phyloP scores from a whole-genome alignment of 768 basidiomycete species.

The Ramaria sp. region DNA sequence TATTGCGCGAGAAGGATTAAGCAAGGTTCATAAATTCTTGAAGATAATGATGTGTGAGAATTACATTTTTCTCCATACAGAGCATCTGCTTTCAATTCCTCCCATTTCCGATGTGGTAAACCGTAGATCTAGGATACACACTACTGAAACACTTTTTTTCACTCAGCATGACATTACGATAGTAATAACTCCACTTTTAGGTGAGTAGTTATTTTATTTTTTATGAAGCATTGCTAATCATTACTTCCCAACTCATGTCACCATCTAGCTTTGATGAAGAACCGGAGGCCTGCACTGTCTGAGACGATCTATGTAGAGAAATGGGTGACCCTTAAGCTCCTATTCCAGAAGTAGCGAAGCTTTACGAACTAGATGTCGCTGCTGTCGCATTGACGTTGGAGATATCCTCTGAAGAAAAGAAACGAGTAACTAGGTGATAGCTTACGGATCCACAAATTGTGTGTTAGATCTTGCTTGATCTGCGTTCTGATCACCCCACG shows the following conservation, averaged over 20 bases:
- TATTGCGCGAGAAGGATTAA: constrained; percentile 82
- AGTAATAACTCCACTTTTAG: constrained; percentile 67
- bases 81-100: constrained; percentile 82
- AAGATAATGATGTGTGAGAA: neutral
- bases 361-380: constrained; percentile 41
- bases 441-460: neutral
- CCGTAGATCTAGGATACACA: neutral
- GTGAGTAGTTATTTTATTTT: constrained; percentile 27
- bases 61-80: constrained; percentile 22
- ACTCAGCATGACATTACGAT: constrained; percentile 58
- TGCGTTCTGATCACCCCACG: constrained; percentile 45
- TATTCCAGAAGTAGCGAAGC: constrained; percentile 47
- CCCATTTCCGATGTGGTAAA: constrained; percentile 53
- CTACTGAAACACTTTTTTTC: neutral
- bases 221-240: neutral
- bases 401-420: constrained; percentile 40
- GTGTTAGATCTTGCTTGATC: constrained; percentile 46
- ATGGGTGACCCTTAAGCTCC: neutral
- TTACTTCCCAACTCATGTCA: neutral
- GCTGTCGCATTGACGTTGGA: constrained; percentile 62
- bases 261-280: constrained; percentile 68
- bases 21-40: constrained; percentile 42
- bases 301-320: neutral
- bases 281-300: constrained; percentile 41
- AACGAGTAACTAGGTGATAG: constrained; percentile 29